These are phyloP conservation scores for Podosphaera leucotricha DNA, from an alignment of 2,329 filamentous ascomycete genomes.

Conservation along the genomic window DNA sequence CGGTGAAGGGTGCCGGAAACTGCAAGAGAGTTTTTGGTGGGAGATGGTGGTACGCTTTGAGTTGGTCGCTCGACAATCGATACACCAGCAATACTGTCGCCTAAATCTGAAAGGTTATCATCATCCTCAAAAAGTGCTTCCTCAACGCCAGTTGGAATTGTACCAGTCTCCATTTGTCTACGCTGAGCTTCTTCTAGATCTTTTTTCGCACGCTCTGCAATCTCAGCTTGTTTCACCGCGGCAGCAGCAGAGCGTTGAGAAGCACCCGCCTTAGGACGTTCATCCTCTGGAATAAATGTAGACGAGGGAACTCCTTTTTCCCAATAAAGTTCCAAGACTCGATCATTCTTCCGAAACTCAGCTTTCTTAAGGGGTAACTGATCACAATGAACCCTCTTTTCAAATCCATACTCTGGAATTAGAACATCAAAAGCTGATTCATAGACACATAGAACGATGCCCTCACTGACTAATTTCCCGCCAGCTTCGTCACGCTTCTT, in stretches of 20 bases:
- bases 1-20: constrained; percentile 52
- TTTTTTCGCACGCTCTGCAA: constrained; percentile 56
- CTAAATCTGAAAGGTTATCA: constrained; percentile 56
- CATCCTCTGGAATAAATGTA: constrained; percentile 87
- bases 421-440: constrained; percentile 96
- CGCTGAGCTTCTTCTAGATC: constrained; percentile 79
- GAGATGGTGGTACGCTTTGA: constrained; percentile 85
- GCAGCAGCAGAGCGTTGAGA: constrained; percentile 53
- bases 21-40: constrained; percentile 47
- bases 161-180: constrained; percentile 84
- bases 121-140: constrained; percentile 94
- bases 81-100: constrained; percentile 78
- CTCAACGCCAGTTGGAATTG: constrained; percentile 77
- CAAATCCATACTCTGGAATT: constrained; percentile 94
- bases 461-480: constrained; percentile 82
- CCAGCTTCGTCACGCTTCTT: constrained; percentile 67
- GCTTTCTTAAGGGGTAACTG: constrained; percentile 96
- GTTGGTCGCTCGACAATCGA: constrained; percentile 75
- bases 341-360: constrained; percentile 93
- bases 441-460: constrained; percentile 90
- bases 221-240: constrained; percentile 58
- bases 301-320: constrained; percentile 97
- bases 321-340: constrained; percentile 92
- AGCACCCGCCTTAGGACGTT: constrained; percentile 63
- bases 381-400: constrained; percentile 97